These are phyloP conservation scores for Monosporozyma solicola DNA, from an alignment of 805 yeast genomes.

Conservation along the genomic window DNA sequence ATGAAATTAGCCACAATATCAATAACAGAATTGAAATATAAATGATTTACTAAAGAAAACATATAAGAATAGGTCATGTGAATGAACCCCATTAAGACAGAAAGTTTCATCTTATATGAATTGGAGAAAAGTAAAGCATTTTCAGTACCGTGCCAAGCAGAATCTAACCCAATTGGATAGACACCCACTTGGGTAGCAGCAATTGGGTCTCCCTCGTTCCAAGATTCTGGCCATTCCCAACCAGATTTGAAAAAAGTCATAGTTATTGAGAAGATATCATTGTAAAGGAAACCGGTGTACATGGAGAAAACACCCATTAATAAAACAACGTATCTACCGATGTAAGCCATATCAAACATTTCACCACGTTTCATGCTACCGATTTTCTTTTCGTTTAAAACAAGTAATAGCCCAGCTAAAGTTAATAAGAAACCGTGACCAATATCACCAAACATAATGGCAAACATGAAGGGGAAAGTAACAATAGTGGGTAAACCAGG, in stretches of 20 bases:
- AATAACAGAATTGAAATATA: conserved; percentile 47
- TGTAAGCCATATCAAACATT: conserved; percentile 67
- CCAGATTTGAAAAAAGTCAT: conserved; percentile 61
- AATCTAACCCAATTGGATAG: conserved; percentile 58
- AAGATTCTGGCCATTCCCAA: conserved; percentile 55
- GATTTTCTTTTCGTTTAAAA: conserved; percentile 45
- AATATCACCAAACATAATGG: conserved; percentile 76
- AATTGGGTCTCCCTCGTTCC: conserved; percentile 42
- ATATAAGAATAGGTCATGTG: conserved; percentile 67
- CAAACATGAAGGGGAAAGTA: conserved; percentile 76
- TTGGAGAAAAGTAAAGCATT: conserved; percentile 60
- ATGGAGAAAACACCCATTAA: conserved; percentile 67
- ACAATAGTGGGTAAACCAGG: conserved; percentile 68
- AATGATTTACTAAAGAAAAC: conserved; percentile 57
- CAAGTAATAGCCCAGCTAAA: conserved; percentile 46
- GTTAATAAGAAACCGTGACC: conserved; percentile 66
- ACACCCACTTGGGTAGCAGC: conserved; percentile 42
- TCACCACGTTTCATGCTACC: conserved; percentile 57
- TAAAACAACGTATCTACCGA: conserved; percentile 59
- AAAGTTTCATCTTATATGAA: conserved; percentile 69
- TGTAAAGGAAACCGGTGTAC: conserved; percentile 66
- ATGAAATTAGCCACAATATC: conserved; percentile 66
- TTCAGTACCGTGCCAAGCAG: conserved; percentile 76
- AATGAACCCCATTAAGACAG: conserved; percentile 64
- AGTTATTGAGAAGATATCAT: conserved; percentile 62